Evolutionary conservation across 2,329 filamentous ascomycete genomes (phyloP).

Genomic region (Aspergillus ustus): DNA sequence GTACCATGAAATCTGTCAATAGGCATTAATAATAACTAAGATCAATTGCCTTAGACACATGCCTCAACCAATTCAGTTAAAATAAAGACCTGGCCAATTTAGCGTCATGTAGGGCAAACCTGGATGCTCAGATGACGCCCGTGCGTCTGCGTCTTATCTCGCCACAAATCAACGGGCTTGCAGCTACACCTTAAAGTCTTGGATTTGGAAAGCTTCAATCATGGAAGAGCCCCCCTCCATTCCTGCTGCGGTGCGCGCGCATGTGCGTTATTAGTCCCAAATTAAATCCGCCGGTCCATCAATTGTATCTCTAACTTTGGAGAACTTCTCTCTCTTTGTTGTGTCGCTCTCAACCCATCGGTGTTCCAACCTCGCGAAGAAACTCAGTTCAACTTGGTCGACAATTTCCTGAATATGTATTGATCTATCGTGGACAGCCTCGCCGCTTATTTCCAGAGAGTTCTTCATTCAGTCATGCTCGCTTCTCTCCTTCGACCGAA

Average conservation of each 20-base stretch:
- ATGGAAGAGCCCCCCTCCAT: background rate
- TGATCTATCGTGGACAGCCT: background rate
- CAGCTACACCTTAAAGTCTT: constrained; percentile 5
- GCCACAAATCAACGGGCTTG: constrained; percentile 12
- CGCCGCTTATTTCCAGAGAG: background rate
- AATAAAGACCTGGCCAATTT: constrained; percentile 13
- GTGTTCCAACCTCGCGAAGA: background rate
- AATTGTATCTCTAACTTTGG: background rate
- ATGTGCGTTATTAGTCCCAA: constrained; percentile 19
- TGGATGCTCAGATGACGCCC: constrained; percentile 9
- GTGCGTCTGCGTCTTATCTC: constrained; percentile 13
- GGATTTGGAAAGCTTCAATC: constrained; percentile 4
- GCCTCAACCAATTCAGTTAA: background rate
- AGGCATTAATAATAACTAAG: background rate
- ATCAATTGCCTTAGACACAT: background rate
- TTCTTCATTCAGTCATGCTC: constrained; percentile 30
- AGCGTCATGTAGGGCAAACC: constrained; percentile 9
- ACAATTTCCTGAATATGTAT: constrained; percentile 9
- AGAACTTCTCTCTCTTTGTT: background rate
- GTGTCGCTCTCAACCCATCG: background rate
- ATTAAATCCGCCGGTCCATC: constrained; percentile 10
- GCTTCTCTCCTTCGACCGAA: constrained; percentile 38
- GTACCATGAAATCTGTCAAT: background rate
- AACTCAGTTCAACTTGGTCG: background rate
- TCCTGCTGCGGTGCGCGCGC: constrained; percentile 15